phyloP scores from a whole-genome alignment of 129 eudicot genomes.

The Saposhnikovia divaricata region DNA sequence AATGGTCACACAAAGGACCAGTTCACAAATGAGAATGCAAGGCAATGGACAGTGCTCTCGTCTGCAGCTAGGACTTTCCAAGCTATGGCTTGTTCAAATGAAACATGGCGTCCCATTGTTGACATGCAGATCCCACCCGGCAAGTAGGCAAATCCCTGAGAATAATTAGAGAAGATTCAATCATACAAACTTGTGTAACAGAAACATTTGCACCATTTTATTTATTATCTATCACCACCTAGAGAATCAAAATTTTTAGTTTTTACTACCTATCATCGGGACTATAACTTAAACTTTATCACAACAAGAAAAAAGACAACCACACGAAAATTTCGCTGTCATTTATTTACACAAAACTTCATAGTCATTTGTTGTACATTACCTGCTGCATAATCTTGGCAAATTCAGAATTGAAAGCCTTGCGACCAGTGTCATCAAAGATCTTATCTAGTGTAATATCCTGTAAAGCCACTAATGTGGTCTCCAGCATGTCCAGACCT shows the following conservation, averaged over 20 bases:
- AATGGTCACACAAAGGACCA: slow-evolving; percentile 77
- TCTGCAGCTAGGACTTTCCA: slow-evolving; percentile 92
- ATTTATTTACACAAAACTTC: not conserved
- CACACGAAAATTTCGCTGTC: not conserved
- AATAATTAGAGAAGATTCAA: not conserved
- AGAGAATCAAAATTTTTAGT: not conserved
- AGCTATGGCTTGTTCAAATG: slow-evolving; percentile 85
- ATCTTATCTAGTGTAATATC: slow-evolving; percentile 82
- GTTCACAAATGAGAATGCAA: slow-evolving; percentile 81
- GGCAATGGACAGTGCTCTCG: slow-evolving; percentile 73
- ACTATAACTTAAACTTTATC: not conserved
- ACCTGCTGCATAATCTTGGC: slow-evolving; percentile 98
- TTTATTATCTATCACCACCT: not conserved
- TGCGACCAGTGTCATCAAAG: slow-evolving; percentile 81
- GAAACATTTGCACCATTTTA: not conserved
- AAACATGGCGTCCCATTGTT: slow-evolving; percentile 89
- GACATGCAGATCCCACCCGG: slow-evolving; percentile 96
- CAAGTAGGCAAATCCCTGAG: slow-evolving; percentile 78
- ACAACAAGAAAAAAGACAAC: not conserved
- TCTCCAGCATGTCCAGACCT: slow-evolving; percentile 95
- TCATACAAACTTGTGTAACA: not conserved
- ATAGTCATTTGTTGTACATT: not conserved
- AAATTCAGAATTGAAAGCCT: slow-evolving; percentile 65
- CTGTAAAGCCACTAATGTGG: slow-evolving; percentile 84
- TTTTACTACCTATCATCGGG: not conserved